Evolutionary conservation across 2,329 filamentous ascomycete species (phyloP), one percentile per base, ranked within the genome.

Genomic region (Westerdykella ornata): DNA sequence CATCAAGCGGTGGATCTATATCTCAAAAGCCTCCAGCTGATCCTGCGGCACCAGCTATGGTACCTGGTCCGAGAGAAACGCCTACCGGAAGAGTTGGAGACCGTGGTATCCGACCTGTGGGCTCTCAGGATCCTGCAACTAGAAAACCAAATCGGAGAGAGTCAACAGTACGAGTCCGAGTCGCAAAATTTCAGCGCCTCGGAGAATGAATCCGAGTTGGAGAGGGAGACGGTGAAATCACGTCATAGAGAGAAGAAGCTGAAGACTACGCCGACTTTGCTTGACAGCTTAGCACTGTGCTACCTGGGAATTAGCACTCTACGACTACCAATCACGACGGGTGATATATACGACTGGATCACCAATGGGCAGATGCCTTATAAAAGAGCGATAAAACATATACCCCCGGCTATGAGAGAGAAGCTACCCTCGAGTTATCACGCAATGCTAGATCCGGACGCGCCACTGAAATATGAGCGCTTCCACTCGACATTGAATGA

Each of bases 91-190:
- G 84, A 94, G 53, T 72, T 96, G 11, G 88, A 94, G 71, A 81
- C 71, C 6, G 73, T 94, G 8, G 80, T 94, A 4, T 79, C 81
- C 44, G 88, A 95, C 60, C 75, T 98, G 12, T 98, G 92, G 90
- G 75, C 82, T 39, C 68, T 96, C 38, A 78, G 87, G 38, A 71
- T 88, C 29, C 73, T 77, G 37, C 74, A 72, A 35, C 68, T 86
- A 26, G 69, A 69, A 36, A 62, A 64, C 46, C 72, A 61, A 43
- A 66, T 69, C 39, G 63, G 63, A 18, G 57, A 59, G 15, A 56
- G 53, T 35, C 49, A 56, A 36, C 60, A 64, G 37, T 54, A 60
- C 32, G 52, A 60, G 35, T 61, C 65, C 20, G 67, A 68, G 39
- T 69, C 72, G 16, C 72, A 74, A 46, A 52, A 76, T 20, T 82